These are phyloP conservation scores for Ascosphaera acerosa DNA, from an alignment of 2,329 filamentous ascomycete genomes.

Conservation along the genomic window DNA sequence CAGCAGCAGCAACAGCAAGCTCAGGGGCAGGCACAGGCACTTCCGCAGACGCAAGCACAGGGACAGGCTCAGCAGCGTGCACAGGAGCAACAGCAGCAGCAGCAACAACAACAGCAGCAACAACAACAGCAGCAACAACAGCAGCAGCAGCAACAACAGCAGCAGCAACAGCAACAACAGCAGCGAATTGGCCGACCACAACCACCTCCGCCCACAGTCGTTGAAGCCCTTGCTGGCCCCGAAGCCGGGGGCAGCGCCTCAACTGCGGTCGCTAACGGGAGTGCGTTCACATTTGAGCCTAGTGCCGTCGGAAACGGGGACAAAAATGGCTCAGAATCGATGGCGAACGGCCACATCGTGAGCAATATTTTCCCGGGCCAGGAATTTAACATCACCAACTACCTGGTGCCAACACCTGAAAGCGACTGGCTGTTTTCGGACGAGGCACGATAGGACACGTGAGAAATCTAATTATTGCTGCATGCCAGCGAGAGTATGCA, in stretches of 20 bases:
- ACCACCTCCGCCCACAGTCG: conserved; percentile 15
- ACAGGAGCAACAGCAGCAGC: conserved; percentile 1
- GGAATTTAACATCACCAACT: conserved; percentile 22
- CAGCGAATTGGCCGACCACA: conserved; percentile 8
- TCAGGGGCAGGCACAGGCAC: background rate
- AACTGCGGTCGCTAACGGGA: conserved; percentile 6
- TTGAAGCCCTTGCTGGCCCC: conserved; percentile 9
- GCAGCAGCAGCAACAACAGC: conserved; percentile 4
- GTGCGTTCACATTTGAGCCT: no score
- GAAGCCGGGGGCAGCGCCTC: conserved; percentile 1
- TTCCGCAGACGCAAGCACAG: no score
- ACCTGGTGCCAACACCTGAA: conserved; percentile 21
- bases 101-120: background rate
- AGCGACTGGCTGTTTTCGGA: conserved; percentile 19
- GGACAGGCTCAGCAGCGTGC: background rate
- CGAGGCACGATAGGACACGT: no score
- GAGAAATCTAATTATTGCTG: no score
- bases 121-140: no score
- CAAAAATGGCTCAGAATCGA: no score
- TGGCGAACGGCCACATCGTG: background rate
- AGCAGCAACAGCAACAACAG: conserved; percentile 9
- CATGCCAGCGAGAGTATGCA: no score
- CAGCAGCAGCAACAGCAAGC: background rate
- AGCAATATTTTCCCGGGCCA: conserved; percentile 7
- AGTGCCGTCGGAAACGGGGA: conserved; percentile 3